A percentile compares a stretch with the other conserved stretches of the same genome.
Conservation (phyloP, 352 stramenopile genomes). For the Phytophthora aleatoria region DNA sequence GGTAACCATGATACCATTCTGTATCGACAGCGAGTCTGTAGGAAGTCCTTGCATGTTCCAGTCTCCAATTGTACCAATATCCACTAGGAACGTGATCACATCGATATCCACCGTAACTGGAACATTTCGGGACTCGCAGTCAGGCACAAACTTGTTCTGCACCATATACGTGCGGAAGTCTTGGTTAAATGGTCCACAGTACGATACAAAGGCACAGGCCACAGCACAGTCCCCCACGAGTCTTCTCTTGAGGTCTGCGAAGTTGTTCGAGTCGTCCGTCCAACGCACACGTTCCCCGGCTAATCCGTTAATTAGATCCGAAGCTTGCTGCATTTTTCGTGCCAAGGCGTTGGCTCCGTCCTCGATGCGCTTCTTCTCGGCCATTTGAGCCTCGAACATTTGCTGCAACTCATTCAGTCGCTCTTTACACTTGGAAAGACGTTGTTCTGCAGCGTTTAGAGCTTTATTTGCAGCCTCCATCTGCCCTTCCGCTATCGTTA, state of each 20-base stretch:
- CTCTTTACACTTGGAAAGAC: conserved; percentile 94
- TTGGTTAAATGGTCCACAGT: conserved; percentile 98
- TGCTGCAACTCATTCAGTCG: conserved; percentile 94
- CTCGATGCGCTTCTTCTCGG: conserved; percentile 97
- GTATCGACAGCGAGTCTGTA: conserved; percentile 96
- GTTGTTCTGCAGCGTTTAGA: conserved; percentile 91
- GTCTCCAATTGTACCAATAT: conserved; percentile 97
- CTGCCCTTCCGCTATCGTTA: conserved; percentile 95
- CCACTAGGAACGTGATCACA: conserved; percentile 97
- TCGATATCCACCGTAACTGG: conserved; percentile 96
- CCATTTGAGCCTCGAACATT: conserved; percentile 98
- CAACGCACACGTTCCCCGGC: conserved; percentile 95
- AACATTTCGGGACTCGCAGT: conserved; percentile 92
- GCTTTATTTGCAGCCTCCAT: conserved; percentile 98
- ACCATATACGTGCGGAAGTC: conserved; percentile 97
- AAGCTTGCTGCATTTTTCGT: conserved; percentile 98
- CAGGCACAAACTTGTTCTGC: conserved; percentile 95
- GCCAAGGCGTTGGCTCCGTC: conserved; percentile 95
- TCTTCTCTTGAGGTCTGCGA: conserved; percentile 95
- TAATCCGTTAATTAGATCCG: conserved; percentile 96
- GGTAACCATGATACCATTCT: conserved; percentile 99
- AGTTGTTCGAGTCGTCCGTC: conserved; percentile 98
- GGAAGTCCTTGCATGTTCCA: conserved; percentile 98
- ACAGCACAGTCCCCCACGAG: conserved; percentile 97
- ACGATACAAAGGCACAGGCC: conserved; percentile 97